Evolutionary conservation across 2,329 filamentous ascomycete species (phyloP).

Genomic region (Talaromyces funiculosus): DNA sequence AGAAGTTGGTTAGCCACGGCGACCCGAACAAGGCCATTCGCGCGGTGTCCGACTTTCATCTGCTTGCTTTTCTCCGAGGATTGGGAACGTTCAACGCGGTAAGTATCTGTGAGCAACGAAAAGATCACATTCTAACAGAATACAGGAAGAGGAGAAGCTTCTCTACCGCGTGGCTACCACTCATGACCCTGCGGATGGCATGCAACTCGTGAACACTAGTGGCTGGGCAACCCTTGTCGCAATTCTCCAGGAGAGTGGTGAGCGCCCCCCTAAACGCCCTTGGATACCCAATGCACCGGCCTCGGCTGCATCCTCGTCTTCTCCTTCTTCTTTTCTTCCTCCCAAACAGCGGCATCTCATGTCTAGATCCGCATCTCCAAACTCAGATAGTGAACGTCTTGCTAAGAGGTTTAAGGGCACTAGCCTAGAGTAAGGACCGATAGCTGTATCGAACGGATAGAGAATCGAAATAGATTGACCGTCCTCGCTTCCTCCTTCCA

Average conservation of each 20-base stretch:
- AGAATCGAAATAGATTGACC: neutral
- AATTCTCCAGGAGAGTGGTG: constrained; percentile 95
- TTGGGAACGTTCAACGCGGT: constrained; percentile 84
- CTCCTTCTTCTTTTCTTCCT: constrained; percentile 2
- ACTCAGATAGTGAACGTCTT: constrained; percentile 53
- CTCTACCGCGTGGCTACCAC: constrained; percentile 78
- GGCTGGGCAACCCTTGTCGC: constrained; percentile 92
- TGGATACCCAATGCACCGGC: constrained; percentile 31
- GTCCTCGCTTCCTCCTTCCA: neutral
- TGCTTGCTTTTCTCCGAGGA: constrained; percentile 78
- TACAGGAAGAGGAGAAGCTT: constrained; percentile 79
- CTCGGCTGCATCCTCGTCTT: constrained; percentile 25
- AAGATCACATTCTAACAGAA: neutral
- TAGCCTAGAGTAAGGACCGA: constrained; percentile 45
- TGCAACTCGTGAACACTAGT: constrained; percentile 76
- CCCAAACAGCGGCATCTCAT: constrained; percentile 31
- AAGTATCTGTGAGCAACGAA: constrained; percentile 24
- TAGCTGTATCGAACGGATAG: no score
- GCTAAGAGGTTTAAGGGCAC: constrained; percentile 61
- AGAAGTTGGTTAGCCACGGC: constrained; percentile 62
- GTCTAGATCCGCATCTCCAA: constrained; percentile 35
- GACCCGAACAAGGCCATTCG: constrained; percentile 58
- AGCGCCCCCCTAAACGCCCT: constrained; percentile 76
- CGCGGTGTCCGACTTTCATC: constrained; percentile 85
- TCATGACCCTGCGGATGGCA: constrained; percentile 73